Evolutionary conservation across 768 basidiomycete species (phyloP).

Genomic region (Russula emetica): DNA sequence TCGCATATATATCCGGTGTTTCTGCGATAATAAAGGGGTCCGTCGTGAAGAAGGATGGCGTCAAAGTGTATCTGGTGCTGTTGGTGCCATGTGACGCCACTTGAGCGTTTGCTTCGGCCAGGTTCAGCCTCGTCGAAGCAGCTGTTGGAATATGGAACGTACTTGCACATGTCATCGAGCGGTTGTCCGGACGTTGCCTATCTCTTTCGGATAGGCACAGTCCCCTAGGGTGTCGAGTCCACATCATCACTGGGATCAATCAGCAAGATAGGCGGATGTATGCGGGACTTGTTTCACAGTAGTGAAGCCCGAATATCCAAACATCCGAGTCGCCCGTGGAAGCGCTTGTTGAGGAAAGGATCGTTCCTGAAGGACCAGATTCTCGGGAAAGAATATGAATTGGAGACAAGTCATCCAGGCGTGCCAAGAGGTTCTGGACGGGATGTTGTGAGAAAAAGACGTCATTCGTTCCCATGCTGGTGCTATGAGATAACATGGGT

Average conservation of each 20-base stretch:
- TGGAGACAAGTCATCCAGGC: too few species aligned
- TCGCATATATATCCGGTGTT: too few species aligned
- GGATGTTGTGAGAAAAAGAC: constrained; percentile 72
- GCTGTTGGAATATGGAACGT: too few species aligned
- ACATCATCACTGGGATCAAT: constrained; percentile 31
- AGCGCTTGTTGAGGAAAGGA: constrained; percentile 33
- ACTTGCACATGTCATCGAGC: too few species aligned
- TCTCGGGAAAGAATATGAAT: too few species aligned
- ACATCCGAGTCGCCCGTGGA: constrained; percentile 83
- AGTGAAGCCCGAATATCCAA: constrained; percentile 66
- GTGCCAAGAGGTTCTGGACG: constrained; percentile 52
- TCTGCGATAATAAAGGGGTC: too few species aligned
- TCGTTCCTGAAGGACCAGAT: constrained; percentile 80
- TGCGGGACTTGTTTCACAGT: constrained; percentile 81
- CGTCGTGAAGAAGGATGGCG: too few species aligned
- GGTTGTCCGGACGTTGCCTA: too few species aligned
- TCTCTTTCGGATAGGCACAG: too few species aligned
- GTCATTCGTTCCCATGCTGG: constrained; percentile 68
- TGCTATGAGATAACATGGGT: constrained; percentile 40
- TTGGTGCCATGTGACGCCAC: constrained; percentile 98
- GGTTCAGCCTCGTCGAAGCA: constrained; percentile 62
- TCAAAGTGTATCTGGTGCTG: constrained; percentile 97
- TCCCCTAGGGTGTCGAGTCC: too few species aligned
- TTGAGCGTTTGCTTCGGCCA: constrained; percentile 75
- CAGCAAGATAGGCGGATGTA: constrained; percentile 63